A percentile compares a stretch with the other conserved stretches of the same genome.
These are phyloP conservation scores for Novakomyces olei DNA, from an alignment of 805 yeast genomes.

Conservation along the genomic window DNA sequence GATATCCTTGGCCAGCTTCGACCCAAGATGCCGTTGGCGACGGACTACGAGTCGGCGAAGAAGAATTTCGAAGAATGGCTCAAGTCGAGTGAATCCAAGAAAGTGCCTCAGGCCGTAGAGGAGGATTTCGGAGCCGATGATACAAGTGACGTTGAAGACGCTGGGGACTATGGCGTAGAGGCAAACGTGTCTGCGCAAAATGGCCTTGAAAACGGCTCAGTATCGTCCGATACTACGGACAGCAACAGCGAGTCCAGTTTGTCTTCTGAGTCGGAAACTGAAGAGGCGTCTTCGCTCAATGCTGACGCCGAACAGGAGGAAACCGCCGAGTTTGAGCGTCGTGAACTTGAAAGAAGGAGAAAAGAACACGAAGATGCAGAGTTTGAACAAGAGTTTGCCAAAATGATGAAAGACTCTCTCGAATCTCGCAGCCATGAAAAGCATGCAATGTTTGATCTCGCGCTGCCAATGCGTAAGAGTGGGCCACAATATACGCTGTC, in stretches of 20 bases:
- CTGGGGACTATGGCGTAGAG: slow-evolving; percentile 1
- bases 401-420: slow-evolving; percentile 9
- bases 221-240: not conserved
- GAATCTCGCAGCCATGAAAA: slow-evolving; percentile 8
- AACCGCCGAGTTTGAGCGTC: slow-evolving; percentile 2
- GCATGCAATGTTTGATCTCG: slow-evolving; percentile 9
- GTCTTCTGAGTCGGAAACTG: slow-evolving; percentile 1
- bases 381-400: slow-evolving; percentile 10
- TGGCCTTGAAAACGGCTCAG: not conserved
- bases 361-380: slow-evolving; percentile 8
- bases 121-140: slow-evolving; percentile 2
- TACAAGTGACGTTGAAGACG: not conserved
- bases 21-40: slow-evolving; percentile 19
- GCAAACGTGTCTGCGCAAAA: slow-evolving; percentile 6
- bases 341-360: slow-evolving; percentile 5
- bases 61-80: slow-evolving; percentile 14
- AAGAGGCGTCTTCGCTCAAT: slow-evolving; percentile 1
- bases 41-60: slow-evolving; percentile 23
- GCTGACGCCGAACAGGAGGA: slow-evolving; percentile 1
- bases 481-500: not conserved
- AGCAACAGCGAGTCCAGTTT: not conserved
- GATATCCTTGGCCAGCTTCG: slow-evolving; percentile 20
- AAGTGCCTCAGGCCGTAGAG: not conserved
- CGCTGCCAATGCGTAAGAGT: slow-evolving; percentile 8
- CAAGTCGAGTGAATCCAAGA: not conserved